Conservation (phyloP, 768 basidiomycete genomes). For the Inosperma sp. region DNA sequence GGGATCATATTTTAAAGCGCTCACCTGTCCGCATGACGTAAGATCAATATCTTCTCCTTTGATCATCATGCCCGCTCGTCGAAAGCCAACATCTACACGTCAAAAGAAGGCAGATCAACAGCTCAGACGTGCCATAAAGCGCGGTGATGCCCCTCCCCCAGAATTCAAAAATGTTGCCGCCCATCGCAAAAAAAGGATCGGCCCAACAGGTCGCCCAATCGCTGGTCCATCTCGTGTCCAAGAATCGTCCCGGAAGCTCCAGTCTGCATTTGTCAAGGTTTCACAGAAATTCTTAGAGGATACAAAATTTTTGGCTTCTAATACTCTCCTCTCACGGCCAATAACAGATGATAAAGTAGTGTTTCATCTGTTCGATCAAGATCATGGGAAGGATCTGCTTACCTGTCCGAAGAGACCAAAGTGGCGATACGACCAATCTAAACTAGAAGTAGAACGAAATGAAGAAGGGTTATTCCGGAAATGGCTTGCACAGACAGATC, state of each 20-base stretch:
- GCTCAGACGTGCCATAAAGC: conserved; percentile 79
- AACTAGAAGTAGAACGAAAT: conserved; percentile 84
- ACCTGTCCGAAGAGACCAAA: conserved; percentile 69
- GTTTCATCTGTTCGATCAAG: conserved; percentile 26
- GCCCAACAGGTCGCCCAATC: conserved; percentile 30
- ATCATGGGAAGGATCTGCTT: conserved; percentile 1
- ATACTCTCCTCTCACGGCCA: conserved; percentile 51
- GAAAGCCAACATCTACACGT: conserved; percentile 57
- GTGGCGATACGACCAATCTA: conserved; percentile 83
- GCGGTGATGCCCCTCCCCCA: conserved; percentile 56
- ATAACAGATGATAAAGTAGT: conserved; percentile 40
- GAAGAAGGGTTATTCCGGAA: conserved; percentile 80
- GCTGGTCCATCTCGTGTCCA: conserved; percentile 26
- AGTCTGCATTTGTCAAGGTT: conserved; percentile 67
- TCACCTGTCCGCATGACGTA: conserved; percentile 4
- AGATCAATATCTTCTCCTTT: neutral
- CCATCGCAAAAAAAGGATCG: conserved; percentile 27
- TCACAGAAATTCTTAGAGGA: conserved; percentile 55
- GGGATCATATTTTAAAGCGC: no score
- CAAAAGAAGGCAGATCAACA: conserved; percentile 70
- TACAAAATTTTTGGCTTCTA: conserved; percentile 53
- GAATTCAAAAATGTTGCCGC: conserved; percentile 30
- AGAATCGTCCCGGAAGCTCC: conserved; percentile 48
- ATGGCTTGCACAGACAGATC: conserved; percentile 71
- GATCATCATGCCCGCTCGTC: conserved; percentile 37